A percentile compares a stretch with the other conserved stretches of the same genome.
Conservation (phyloP, 768 basidiomycete genomes). For the Hericium alpestre region DNA sequence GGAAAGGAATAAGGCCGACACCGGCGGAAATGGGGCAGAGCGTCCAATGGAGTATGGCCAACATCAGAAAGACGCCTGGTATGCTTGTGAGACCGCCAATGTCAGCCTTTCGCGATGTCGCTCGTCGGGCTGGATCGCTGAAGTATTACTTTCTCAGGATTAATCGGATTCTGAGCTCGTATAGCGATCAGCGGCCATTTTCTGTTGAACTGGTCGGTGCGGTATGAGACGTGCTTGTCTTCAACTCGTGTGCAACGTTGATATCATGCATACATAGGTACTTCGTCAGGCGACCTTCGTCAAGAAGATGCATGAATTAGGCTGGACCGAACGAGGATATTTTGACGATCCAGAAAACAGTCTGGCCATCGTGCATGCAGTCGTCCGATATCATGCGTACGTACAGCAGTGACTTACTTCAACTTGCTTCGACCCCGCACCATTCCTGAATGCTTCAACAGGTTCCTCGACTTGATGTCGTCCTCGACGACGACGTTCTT, state of each 20-base stretch:
- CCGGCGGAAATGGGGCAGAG: no score
- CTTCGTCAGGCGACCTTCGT: slow-evolving; percentile 47
- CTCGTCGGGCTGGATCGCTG: not conserved
- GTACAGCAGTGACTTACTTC: slow-evolving; percentile 2
- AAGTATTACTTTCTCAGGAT: slow-evolving; percentile 18
- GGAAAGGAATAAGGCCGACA: no score
- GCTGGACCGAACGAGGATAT: slow-evolving; percentile 35
- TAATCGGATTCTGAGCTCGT: slow-evolving; percentile 35
- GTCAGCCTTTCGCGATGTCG: not conserved
- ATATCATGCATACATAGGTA: slow-evolving; percentile 23
- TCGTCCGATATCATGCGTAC: slow-evolving; percentile 50
- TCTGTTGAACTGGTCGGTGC: slow-evolving; percentile 50
- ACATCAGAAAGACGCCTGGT: not conserved
- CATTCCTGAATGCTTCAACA: slow-evolving; percentile 3
- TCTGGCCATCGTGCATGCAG: slow-evolving; percentile 33
- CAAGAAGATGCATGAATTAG: slow-evolving; percentile 37
- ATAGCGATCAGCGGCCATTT: slow-evolving; percentile 39
- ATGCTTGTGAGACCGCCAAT: not conserved
- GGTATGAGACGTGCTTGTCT: slow-evolving; percentile 20
- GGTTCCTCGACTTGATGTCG: slow-evolving; percentile 46
- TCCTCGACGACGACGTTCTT: slow-evolving; percentile 31
- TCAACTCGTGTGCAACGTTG: not conserved
- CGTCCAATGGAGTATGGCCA: not conserved
- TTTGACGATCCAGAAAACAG: slow-evolving; percentile 30
- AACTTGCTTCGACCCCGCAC: no score